Base-by-base conservation (phyloP, 805 yeast genomes). In the Priceomyces fermenticarens region DNA sequence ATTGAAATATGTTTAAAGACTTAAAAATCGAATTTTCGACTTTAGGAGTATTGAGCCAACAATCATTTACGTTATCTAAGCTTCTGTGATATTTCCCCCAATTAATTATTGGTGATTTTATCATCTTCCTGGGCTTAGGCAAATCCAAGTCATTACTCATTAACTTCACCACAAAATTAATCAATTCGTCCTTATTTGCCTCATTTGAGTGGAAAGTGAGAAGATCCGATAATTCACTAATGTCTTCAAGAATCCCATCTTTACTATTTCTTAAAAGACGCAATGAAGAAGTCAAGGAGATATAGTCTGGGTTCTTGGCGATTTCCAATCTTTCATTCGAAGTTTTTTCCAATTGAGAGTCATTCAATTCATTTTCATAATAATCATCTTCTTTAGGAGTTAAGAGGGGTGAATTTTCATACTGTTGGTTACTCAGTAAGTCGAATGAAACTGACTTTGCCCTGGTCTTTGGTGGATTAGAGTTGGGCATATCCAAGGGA, bases 321-420 rank as follows among this genome's bases (percentile, higher is more conserved):
- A 62, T 50, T 17, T 47, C 41, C 30, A 15, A 32, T 11, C 15
- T 12, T 9, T 45, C 45, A 11, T 40, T 35, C 25, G 23, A 31
- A 25, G 28, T 23, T 14, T 23, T 32, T 16, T 36, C 12, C 17
- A 41, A 42, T 28, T 15, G 23, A 10, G 34, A 35, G 13, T 32
- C 33, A 32, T 30, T 15, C 33, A 29, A 37, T 14, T 53, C 54
- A 23, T 56, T 54, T 42, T 58, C 57, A 23, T 61, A 66, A 39
- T 65, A 63, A 36, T 65, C 67, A 29, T 67, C 74, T 17, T 69
- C 70, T 43, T 66, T 67, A 4, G 74, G 74, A 2, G 74, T 69
- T 38, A 68, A 54, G 27, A 69, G 56, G 5, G 72, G 72, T 33
- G 66, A 57, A 41, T 49, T 48, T 30, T 62, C 60, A 41, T 61